phyloP scores from a whole-genome alignment of 2,329 filamentous ascomycete genomes.

The Fusarium torreyae region DNA sequence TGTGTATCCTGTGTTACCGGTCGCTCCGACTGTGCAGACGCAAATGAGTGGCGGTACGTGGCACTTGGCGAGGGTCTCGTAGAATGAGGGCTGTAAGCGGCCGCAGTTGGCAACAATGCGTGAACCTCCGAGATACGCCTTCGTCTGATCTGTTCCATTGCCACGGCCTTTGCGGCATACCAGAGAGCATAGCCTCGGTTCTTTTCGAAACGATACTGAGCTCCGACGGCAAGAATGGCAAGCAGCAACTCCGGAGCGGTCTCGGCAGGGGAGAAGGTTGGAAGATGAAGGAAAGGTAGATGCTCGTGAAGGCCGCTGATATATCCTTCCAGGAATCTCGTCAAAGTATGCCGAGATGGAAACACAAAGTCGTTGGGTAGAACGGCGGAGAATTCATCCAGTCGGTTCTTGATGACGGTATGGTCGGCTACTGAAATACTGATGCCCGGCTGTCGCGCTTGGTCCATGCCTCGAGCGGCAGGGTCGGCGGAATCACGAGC shows the following conservation, averaged over 20 bases:
- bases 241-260: slow-evolving; percentile 78
- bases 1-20: slow-evolving; percentile 72
- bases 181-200: slow-evolving; percentile 72
- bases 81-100: slow-evolving; percentile 73
- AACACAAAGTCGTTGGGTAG: slow-evolving; percentile 75
- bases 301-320: slow-evolving; percentile 75
- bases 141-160: slow-evolving; percentile 71
- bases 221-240: slow-evolving; percentile 77
- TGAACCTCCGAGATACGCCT: slow-evolving; percentile 71
- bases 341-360: slow-evolving; percentile 78
- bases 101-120: slow-evolving; percentile 68
- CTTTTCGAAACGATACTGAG: slow-evolving; percentile 75
- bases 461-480: slow-evolving; percentile 49
- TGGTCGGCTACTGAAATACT: slow-evolving; percentile 70
- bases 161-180: slow-evolving; percentile 73
- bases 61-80: slow-evolving; percentile 71
- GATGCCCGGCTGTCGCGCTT: slow-evolving; percentile 56
- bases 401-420: slow-evolving; percentile 69
- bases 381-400: slow-evolving; percentile 73
- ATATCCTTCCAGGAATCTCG: slow-evolving; percentile 79
- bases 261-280: slow-evolving; percentile 75
- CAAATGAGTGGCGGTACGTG: slow-evolving; percentile 71
- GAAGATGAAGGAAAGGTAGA: slow-evolving; percentile 74
- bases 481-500: slow-evolving; percentile 58
- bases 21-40: slow-evolving; percentile 70